Evolutionary conservation across 768 basidiomycete genomes (phyloP), one percentile per base, ranked within the genome.

Genomic region (Boletus rubroflammeus): DNA sequence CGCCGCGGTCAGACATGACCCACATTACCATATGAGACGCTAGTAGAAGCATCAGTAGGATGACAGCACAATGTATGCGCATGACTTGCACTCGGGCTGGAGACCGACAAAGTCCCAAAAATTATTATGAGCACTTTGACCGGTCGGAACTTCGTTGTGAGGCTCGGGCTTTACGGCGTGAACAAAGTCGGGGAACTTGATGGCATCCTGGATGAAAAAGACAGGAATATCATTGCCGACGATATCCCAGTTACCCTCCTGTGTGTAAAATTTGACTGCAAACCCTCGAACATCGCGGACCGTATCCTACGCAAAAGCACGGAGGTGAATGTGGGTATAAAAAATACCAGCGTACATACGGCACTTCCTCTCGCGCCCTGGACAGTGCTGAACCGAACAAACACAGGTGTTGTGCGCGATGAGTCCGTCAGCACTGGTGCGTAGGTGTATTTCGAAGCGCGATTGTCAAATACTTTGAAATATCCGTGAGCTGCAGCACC

Each of bases 211-310:
- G 47, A 93, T 84, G 72, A 89, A 85, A 75, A 92, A 90, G 21
- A 93, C 82, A 8, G 91, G 88, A 34, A 89, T 84, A 59, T 91
- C 77, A 62, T 91, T 90, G n/a, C 83, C 88, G 34, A 93, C 91
- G 32, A 95, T 72, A 63, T 94, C 92, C 86, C 86, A 89, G 60
- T 90, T 92, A 5, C 91, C 91, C 68, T 93, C 88, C 1, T 83
- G 67, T 0, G 93, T 91, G 68, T 92, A 93, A 61, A 93, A 83
- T 63, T 92, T 86, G 49, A 79, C 73, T 0, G 93, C 92, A 64
- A 95, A 95, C 0, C 93, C 93, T 56, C 92, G 82, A 23, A 92
- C 90, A 63, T 95, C 92, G 38, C 91, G 82, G 39, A 89, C 87
- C 25, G 85, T 86, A 58, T 86, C 83, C 80, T 85, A 47, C 23